These are phyloP conservation scores for Warburgia ugandensis DNA, from an alignment of 164 flowering plant species.

Conservation along the genomic window DNA sequence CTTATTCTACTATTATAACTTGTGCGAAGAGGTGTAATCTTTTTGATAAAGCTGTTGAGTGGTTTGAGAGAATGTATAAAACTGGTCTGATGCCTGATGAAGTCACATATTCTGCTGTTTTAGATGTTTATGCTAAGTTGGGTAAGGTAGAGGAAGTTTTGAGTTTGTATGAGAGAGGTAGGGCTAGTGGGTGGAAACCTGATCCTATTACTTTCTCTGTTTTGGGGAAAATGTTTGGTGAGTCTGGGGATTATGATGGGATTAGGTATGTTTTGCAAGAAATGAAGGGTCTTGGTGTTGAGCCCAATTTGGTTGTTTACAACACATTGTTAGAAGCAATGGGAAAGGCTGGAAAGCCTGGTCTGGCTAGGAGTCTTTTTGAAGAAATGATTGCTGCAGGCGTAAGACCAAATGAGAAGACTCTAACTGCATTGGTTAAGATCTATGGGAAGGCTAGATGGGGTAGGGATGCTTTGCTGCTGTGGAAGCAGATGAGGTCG, in stretches of 20 bases:
- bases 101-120: conserved; percentile 81
- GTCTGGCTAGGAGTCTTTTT: conserved; percentile 65
- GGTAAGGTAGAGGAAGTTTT: conserved; percentile 84
- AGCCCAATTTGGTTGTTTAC: conserved; percentile 82
- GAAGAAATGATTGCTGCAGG: conserved; percentile 74
- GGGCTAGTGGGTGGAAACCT: conserved; percentile 88
- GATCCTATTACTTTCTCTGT: conserved; percentile 69
- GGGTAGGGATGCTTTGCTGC: conserved; percentile 67
- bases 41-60: conserved; percentile 77
- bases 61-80: conserved; percentile 94
- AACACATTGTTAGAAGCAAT: conserved; percentile 79
- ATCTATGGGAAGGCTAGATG: conserved; percentile 91
- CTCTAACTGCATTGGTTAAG: conserved; percentile 72
- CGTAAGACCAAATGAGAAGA: conserved; percentile 62
- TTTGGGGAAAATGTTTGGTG: conserved; percentile 84
- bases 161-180: conserved; percentile 82
- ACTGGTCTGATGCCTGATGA: conserved; percentile 95
- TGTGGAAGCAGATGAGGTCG: conserved; percentile 71
- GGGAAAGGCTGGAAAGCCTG: conserved; percentile 94
- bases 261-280: conserved; percentile 73
- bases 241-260: conserved; percentile 85
- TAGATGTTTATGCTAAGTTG: conserved; percentile 82
- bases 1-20: conserved; percentile 91
- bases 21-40: conserved; percentile 69
- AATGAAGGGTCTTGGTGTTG: conserved; percentile 61